phyloP scores from a whole-genome alignment of 305 asterid species.

The Fraxinus sp. region DNA sequence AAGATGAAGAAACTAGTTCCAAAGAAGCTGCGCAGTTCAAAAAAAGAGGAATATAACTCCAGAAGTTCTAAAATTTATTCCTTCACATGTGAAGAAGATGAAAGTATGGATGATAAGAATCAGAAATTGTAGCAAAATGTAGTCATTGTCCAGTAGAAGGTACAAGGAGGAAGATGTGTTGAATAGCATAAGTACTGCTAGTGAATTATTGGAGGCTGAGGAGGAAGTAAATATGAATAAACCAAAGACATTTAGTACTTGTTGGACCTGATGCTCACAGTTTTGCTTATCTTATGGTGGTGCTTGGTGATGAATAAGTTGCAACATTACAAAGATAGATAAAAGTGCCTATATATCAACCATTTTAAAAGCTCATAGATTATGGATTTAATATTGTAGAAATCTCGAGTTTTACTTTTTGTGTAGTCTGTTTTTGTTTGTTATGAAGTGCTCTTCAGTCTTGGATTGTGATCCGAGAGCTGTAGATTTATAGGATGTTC shows the following conservation, averaged over 20 bases:
- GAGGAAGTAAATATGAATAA: slow-evolving; percentile 20
- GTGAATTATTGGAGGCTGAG: slow-evolving; percentile 19
- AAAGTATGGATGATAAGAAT: slow-evolving; percentile 8
- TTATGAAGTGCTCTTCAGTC: slow-evolving; percentile 27
- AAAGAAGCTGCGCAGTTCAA: slow-evolving; percentile 36
- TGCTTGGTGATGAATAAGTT: slow-evolving; percentile 44
- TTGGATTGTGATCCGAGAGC: slow-evolving; percentile 3
- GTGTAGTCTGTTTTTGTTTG: slow-evolving; percentile 12
- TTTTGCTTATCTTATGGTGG: slow-evolving; percentile 47
- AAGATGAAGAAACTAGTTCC: slow-evolving; percentile 56
- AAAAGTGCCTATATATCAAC: background rate
- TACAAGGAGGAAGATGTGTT: slow-evolving; percentile 22
- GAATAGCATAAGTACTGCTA: background rate
- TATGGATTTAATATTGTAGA: slow-evolving; percentile 2
- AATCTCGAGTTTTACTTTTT: background rate
- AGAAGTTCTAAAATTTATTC: slow-evolving; percentile 8
- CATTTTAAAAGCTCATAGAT: background rate
- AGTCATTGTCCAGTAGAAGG: slow-evolving; percentile 21
- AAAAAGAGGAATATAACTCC: slow-evolving; percentile 25
- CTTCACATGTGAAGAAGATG: slow-evolving; percentile 17
- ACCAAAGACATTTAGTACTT: slow-evolving; percentile 42
- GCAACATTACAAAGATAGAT: slow-evolving; percentile 23
- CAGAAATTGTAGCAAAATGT: slow-evolving; percentile 14
- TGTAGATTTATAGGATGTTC: slow-evolving; percentile 17
- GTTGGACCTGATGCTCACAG: slow-evolving; percentile 46